Base-by-base conservation (phyloP, 805 yeast species). In the Nakazawaea populi region DNA sequence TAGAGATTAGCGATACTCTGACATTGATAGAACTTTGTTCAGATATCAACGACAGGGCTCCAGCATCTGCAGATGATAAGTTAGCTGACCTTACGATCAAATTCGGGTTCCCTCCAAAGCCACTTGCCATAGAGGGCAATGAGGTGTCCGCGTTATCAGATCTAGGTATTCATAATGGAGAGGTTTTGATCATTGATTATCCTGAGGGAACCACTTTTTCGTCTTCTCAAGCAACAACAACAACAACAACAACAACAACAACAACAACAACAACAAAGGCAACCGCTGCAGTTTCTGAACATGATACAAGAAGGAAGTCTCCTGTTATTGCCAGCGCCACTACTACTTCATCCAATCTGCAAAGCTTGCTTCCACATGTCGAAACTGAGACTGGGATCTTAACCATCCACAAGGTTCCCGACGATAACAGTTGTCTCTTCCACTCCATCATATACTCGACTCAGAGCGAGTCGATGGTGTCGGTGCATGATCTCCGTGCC, bases 401-500 rank as follows among this genome's bases (percentile, higher is more conserved):
- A 18, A 71, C 75, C 7, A 67, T 84, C 6, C 74, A 87, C 31
- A 75, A 77, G 46, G 79, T 85, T 51, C 85, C 87, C 0, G 90
- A 87, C 60, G 92, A 87, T 63, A 87, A 87, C 61, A 84, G 92
- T 7, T 87, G 95, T 60, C 66, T 87, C 49, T 87, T 87, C 67
- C 80, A 85, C 57, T 74, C 91, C 0, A 71, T 87, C 1, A 72
- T 82, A 1, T 80, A 79, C 57, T 76, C 81, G 10, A 28, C 49
- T 4, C 36, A 44, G 3, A 61, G 75, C 3, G 68, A 56, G 35
- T 69, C 69, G 0, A 49, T 56, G 11, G 51, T 50, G 11, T 56
- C 62, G 11, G 54, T 74, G 55, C 67, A 71, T 39, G 72, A 72
- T 41, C 64, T 86, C 36, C 69, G 94, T 32, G 60, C 71, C 1